Evolutionary conservation across 257 asterid species (phyloP).

Genomic region (Rhazya stricta): DNA sequence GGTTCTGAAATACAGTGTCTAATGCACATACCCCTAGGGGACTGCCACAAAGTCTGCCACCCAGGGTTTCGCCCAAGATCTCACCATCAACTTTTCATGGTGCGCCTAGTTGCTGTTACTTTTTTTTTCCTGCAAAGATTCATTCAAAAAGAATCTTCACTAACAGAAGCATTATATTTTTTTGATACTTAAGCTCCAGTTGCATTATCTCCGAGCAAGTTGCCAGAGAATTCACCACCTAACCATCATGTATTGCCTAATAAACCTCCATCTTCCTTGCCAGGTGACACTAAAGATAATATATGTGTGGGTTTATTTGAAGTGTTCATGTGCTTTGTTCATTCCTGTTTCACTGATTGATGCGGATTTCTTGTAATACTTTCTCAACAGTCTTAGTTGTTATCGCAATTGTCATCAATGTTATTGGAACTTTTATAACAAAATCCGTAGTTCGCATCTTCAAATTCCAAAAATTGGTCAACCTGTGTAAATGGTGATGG

Average conservation of each 20-base stretch:
- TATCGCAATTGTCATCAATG: not conserved
- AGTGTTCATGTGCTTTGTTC: not conserved
- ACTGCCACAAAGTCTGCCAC: constrained; percentile 17
- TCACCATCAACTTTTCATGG: constrained; percentile 30
- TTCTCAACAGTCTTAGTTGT: not conserved
- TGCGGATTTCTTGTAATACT: not conserved
- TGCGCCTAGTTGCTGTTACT: not conserved
- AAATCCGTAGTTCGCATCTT: not conserved
- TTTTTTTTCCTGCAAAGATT: constrained; percentile 2
- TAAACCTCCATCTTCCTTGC: constrained; percentile 52
- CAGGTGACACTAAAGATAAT: constrained; percentile 52
- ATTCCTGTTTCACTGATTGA: not conserved
- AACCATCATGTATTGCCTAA: constrained; percentile 26
- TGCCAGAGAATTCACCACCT: constrained; percentile 32
- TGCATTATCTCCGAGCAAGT: constrained; percentile 38
- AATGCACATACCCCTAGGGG: constrained; percentile 19
- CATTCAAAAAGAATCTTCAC: not conserved
- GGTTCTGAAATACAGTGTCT: constrained; percentile 12
- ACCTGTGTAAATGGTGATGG: not conserved
- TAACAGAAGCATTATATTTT: not conserved
- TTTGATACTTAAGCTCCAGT: constrained; percentile 22
- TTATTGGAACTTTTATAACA: not conserved
- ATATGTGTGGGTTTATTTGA: not conserved
- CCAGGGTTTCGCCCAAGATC: constrained; percentile 13
- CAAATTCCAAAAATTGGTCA: not conserved